Base-by-base conservation (phyloP, 495 filamentous ascomycete species). In the Tuber umbilicatum region DNA sequence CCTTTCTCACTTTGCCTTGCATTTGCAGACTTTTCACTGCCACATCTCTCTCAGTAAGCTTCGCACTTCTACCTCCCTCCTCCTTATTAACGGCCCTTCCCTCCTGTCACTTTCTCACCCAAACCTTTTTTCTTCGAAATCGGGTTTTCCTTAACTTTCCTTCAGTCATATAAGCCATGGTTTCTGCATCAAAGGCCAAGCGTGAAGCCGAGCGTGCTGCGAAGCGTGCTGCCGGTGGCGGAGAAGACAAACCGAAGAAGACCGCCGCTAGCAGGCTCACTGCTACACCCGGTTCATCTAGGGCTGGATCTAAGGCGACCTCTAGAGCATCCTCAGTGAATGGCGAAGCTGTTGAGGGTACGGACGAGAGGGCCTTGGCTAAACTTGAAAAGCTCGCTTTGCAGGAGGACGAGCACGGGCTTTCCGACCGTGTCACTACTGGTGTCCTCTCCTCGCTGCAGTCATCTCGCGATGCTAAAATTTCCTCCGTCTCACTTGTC, bases 391-490 rank as follows among this genome's bases (percentile, higher is more conserved):
- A 91, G 86, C 85, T 93, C 77, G 89, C 87, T 72, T 84, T 94
- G 73, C 95, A 99, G 86, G 90, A 97, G 88, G 95, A 98, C 85
- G 92, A 96, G 85, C 89, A 97, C 82, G 95, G 95, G 81, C 86
- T 99, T 42, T 98, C 96, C 27, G 95, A 99, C 84, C 92, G 95
- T 83, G 96, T 99, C 83, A 98, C 96, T 75, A 99, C 95, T 73
- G 95, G 95, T 88, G 96, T 99, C 39, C 87, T 99, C 41, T 87
- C 94, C 31, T 98, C 96, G 40, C 86, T 95, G 68, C 84, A 88
- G 71, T 85, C 91, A 64, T 94, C 91, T 85, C 90, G 93, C 81
- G 95, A 99, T 84, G 92, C 95, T 83, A 99, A 99, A 88, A 92
- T 99, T 83, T 95, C 92, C 71, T 97, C 94, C 55, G 89, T 90